Evolutionary conservation across 305 asterid genomes (phyloP).

Genomic region (Andrographis paniculata): DNA sequence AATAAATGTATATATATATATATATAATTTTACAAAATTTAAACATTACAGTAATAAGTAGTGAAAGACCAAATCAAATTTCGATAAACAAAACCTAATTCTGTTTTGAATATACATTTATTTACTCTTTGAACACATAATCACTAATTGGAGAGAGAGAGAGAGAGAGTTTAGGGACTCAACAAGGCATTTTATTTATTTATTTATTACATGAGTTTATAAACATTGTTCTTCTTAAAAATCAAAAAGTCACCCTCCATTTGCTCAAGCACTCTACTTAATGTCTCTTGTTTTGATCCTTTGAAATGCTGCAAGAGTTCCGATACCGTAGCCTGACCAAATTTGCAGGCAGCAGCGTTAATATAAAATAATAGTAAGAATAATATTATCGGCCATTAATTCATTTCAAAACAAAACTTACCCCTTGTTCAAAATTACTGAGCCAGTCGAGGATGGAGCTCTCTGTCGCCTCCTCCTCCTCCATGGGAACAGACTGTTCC

Average conservation of each 20-base stretch:
- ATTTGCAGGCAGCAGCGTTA: too few relatives aligned
- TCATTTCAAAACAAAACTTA: too few relatives aligned
- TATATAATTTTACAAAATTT: too few relatives aligned
- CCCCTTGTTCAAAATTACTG: slow-evolving; percentile 60
- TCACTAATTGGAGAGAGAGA: too few relatives aligned
- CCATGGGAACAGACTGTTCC: slow-evolving; percentile 21
- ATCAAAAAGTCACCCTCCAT: slow-evolving; percentile 74
- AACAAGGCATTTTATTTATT: background rate
- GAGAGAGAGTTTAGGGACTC: too few relatives aligned
- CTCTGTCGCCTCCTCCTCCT: slow-evolving; percentile 56
- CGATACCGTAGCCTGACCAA: slow-evolving; percentile 49
- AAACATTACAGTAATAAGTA: too few relatives aligned
- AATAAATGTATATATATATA: too few relatives aligned
- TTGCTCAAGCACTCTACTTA: slow-evolving; percentile 37
- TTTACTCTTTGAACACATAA: too few relatives aligned
- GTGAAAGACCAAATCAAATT: too few relatives aligned
- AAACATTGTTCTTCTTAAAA: slow-evolving; percentile 50
- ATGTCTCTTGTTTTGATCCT: slow-evolving; percentile 47
- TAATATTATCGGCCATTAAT: background rate
- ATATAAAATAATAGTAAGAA: too few relatives aligned
- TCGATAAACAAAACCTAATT: too few relatives aligned
- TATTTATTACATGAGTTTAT: slow-evolving; percentile 43
- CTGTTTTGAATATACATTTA: too few relatives aligned
- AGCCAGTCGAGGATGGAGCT: slow-evolving; percentile 49
- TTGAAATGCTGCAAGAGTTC: slow-evolving; percentile 57